Evolutionary conservation across 169 alveolate species (phyloP), one percentile per base, ranked within the genome.

Genomic region (Plasmodium gaboni): DNA sequence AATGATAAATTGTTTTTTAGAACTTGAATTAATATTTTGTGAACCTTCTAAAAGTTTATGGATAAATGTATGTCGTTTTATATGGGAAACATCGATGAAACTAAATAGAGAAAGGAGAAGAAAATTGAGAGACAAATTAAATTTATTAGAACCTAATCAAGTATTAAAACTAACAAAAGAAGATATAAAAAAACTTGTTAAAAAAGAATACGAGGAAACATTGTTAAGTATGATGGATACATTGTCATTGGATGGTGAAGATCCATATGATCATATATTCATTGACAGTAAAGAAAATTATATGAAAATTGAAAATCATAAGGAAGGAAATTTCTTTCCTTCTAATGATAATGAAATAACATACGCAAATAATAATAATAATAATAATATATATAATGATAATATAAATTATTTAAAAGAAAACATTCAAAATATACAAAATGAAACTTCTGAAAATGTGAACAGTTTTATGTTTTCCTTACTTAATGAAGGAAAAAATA

Each of bases 1-100:
- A 26, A 88, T 94, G 65, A 89, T 94, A 74, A 94, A 94, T 88
- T 94, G 95, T 12, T 94, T 91, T 83, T 83, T 94, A 67, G 96
- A 94, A 85, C 88, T 94, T 9, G 95, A 94, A 76, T 94, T 91
- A 73, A 76, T 94, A 42, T 73, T 87, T 59, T 94, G 96, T 73
- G 95, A 94, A 71, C 96, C 96, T 0, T 93, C 96, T 19, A 74
- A 72, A 60, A 78, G 74, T 26, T 67, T 88, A 24, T 94, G 96
- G 96, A 94, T 92, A 38, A 94, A 92, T 90, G 74, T 92, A 48
- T 74, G 93, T 38, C 76, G 93, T 63, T 72, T 91, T 73, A 92
- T 69, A 26, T 94, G 95, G 95, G 95, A 94, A 64, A 78, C 94
- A 2, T 87, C 96, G 15, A 83, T 83, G 22, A 83, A 83, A 60